These are phyloP conservation scores for Cryphonectria naterciae DNA, from an alignment of 2,329 filamentous ascomycete species.

Conservation along the genomic window DNA sequence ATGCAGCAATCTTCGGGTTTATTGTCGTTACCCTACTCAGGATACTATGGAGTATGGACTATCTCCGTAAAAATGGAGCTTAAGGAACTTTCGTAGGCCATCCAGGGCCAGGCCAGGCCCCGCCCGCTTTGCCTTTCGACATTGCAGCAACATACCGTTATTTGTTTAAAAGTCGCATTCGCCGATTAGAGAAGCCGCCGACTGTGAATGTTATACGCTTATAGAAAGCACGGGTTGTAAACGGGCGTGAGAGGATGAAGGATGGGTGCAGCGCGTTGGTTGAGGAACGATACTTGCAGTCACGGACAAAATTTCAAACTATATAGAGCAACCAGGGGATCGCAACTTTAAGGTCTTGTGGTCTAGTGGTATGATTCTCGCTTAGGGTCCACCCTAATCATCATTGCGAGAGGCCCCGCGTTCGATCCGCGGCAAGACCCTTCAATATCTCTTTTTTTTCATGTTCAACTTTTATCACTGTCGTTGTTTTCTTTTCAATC, in stretches of 20 bases:
- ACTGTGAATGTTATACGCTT: neutral
- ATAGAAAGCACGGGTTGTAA: too few relatives aligned
- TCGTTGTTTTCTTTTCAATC: too few relatives aligned
- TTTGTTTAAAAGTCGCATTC: neutral
- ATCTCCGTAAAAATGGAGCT: neutral
- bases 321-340: neutral
- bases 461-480: too few relatives aligned
- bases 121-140: too few relatives aligned
- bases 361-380: constrained; percentile 29
- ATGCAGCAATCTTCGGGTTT: neutral
- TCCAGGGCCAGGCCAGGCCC: neutral
- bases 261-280: too few relatives aligned
- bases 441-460: neutral
- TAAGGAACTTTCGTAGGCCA: neutral
- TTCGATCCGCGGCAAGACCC: constrained; percentile 27
- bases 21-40: too few relatives aligned
- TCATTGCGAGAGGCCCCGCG: constrained; percentile 24
- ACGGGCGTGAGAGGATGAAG: too few relatives aligned
- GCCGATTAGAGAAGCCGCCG: neutral
- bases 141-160: neutral
- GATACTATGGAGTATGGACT: too few relatives aligned
- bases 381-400: constrained; percentile 21
- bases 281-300: too few relatives aligned
- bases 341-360: constrained; percentile 13
- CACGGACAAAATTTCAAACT: neutral